Evolutionary conservation across 2,329 filamentous ascomycete species (phyloP).

Genomic region (Cordyceps cateniannulata): DNA sequence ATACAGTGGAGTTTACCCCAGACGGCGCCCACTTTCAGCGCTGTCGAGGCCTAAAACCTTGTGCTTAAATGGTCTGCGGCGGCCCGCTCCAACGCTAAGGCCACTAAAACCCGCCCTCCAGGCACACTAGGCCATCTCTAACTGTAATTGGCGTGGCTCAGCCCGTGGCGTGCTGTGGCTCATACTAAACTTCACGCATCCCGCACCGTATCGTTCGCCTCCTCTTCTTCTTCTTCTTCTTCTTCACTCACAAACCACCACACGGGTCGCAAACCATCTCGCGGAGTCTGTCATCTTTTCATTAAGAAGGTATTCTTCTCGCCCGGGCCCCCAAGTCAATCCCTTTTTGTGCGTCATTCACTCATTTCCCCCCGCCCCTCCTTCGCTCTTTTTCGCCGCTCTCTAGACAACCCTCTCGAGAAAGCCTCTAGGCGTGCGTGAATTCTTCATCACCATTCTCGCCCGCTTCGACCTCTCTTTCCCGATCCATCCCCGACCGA

Average conservation of each 20-base stretch:
- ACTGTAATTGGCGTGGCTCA: constrained; percentile 3
- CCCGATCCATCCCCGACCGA: constrained; percentile 25
- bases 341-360: constrained; percentile 36
- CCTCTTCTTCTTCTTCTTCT: constrained; percentile 32
- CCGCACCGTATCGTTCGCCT: constrained; percentile 25
- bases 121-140: background rate
- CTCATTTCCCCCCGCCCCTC: constrained; percentile 24
- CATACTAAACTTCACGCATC: constrained; percentile 25
- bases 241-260: constrained; percentile 48
- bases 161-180: constrained; percentile 14
- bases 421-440: background rate
- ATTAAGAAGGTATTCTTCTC: constrained; percentile 39
- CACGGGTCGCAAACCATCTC: constrained; percentile 51
- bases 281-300: constrained; percentile 45
- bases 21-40: background rate
- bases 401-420: constrained; percentile 30
- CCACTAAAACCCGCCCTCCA: background rate
- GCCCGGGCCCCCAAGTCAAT: constrained; percentile 47
- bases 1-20: constrained; percentile 5
- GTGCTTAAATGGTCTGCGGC: background rate
- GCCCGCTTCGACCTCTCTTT: constrained; percentile 17
- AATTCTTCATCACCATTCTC: constrained; percentile 17
- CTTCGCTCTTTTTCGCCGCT: constrained; percentile 46
- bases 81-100: background rate
- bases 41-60: background rate